Base-by-base conservation (phyloP, 768 basidiomycete species). In the Kwoniella heveanensis region DNA sequence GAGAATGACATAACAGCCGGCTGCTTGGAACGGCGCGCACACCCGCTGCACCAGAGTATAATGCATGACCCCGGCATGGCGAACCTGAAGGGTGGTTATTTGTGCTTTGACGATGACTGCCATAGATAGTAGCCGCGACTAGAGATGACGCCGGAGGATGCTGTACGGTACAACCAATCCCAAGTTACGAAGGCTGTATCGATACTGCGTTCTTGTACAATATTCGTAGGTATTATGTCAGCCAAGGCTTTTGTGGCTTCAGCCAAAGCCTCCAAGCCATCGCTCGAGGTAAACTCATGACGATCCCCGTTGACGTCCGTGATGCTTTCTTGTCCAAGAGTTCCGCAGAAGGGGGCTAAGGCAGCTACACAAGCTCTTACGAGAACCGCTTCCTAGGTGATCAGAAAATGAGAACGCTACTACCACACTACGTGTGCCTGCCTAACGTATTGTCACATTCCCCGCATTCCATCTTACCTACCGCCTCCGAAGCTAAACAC, bases 261-360 rank as follows among this genome's bases (percentile, higher is more conserved):
- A 44, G 39, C 39, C 39, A 44, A n/a, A 44, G 39, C 39, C 39
- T 44, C 39, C 39, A 44, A 44, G 39, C 39, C 39, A 44, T 44
- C 6, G 19, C 4, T 17, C 39, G 39, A 44, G 39, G 39, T 44
- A 44, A 44, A 44, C 9, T 8, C 4, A 9, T 32, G 4, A 44
- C 39, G 15, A 44, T 36, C 32, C 32, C 32, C 32, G 32, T n/a
- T 6, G 32, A 32, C 5, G 32, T 13, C 32, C 32, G 32, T 32
- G 7, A 5, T 13, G 32, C 13, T 32, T 32, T 32, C 5, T 32
- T 32, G 32, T 32, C 13, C 5, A 6, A 6, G 32, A 32, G 13
- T 17, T 44, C 39, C 39, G 39, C 39, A 44, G 17, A 44, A 44
- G 10, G 39, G 39, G 39, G 39, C 39, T 8, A 3, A 44, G 8